These are phyloP conservation scores for Schizophyllum amplum DNA, from an alignment of 1,284 basidiomycete genomes.

Conservation along the genomic window DNA sequence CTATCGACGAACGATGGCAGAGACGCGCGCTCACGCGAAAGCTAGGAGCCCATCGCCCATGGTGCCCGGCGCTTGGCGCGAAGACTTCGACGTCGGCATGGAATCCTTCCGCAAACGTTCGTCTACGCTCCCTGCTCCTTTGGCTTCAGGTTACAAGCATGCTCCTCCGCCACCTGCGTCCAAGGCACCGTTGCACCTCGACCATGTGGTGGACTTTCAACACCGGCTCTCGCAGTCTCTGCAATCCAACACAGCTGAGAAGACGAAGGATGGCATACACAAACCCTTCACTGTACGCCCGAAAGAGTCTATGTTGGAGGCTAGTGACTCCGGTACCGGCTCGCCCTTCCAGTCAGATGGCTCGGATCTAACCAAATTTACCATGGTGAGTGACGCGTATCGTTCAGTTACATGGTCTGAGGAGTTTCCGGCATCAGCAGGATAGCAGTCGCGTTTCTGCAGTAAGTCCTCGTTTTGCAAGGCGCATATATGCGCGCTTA, in stretches of 20 bases:
- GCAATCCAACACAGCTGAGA: slow-evolving; percentile 2
- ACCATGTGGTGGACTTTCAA: slow-evolving; percentile 23
- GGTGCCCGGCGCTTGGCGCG: slow-evolving; percentile 11
- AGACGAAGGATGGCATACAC: neutral
- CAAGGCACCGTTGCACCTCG: slow-evolving; percentile 17
- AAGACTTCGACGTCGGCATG: neutral
- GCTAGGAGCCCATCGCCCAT: slow-evolving; percentile 2
- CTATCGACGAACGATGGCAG: neutral
- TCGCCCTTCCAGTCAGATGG: slow-evolving; percentile 13
- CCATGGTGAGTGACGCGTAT: slow-evolving; percentile 11
- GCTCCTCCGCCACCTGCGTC: slow-evolving; percentile 7
- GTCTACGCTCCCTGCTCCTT: slow-evolving; percentile 1
- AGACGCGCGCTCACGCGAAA: neutral
- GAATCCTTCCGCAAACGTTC: neutral
- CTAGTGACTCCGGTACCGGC: neutral
- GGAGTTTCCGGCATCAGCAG: neutral
- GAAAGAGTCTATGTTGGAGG: slow-evolving; percentile 5
- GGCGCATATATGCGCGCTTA: neutral
- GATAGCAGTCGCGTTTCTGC: neutral
- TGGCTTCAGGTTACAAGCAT: slow-evolving; percentile 17
- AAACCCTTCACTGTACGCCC: slow-evolving; percentile 8
- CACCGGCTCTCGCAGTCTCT: slow-evolving; percentile 21
- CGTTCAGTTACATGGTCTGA: neutral
- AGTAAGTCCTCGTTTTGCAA: neutral
- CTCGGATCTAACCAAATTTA: slow-evolving; percentile 18